These are phyloP conservation scores for Suillus weaverae DNA, from an alignment of 768 basidiomycete genomes.

Conservation along the genomic window DNA sequence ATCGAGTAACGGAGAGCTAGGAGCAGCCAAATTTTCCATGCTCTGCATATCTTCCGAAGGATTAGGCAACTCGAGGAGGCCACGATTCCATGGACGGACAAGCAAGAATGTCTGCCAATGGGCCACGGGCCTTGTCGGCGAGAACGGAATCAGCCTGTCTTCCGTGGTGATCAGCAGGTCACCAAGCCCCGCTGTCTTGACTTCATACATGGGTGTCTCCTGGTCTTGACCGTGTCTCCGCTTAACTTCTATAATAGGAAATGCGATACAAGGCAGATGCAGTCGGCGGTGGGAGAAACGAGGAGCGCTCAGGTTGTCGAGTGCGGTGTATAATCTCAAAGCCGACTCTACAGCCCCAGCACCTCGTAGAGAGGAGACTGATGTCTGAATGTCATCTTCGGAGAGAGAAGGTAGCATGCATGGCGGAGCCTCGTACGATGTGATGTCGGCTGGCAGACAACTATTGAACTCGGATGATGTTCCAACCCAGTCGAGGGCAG, in stretches of 20 bases:
- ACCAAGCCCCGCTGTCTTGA: background rate
- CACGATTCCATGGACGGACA: background rate
- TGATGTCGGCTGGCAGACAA: background rate
- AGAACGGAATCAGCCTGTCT: background rate
- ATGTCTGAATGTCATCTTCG: background rate
- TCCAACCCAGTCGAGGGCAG: slow-evolving; percentile 3
- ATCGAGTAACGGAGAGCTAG: background rate
- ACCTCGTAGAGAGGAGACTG: background rate
- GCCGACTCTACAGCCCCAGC: background rate
- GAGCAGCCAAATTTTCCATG: background rate
- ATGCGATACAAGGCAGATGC: background rate
- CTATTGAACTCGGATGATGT: background rate
- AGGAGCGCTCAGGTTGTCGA: background rate
- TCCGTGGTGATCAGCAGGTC: background rate
- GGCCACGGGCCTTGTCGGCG: background rate
- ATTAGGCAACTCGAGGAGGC: background rate
- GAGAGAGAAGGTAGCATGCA: background rate
- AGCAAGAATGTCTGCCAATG: background rate
- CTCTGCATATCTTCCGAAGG: background rate
- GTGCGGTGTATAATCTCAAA: background rate
- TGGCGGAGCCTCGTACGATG: background rate
- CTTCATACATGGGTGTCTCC: background rate
- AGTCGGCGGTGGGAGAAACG: background rate
- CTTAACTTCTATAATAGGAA: background rate
- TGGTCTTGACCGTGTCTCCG: background rate